Evolutionary conservation across 2,329 filamentous ascomycete species (phyloP).

Genomic region (Nemania abortiva): DNA sequence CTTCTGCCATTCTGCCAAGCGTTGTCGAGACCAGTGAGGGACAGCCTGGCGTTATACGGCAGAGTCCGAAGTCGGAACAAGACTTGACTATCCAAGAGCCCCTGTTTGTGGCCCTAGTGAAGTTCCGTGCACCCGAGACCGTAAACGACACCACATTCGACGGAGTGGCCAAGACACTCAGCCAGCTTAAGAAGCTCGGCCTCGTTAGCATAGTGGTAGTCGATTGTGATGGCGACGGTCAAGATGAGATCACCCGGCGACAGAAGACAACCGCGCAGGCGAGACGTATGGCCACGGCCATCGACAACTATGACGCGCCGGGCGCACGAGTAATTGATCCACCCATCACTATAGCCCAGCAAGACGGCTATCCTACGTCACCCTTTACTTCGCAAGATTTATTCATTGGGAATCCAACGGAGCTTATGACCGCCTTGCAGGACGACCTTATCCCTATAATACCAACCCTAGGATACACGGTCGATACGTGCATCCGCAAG

Average conservation of each 20-base stretch:
- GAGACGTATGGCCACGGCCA: constrained; percentile 77
- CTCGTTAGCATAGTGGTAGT: constrained; percentile 85
- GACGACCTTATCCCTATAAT: constrained; percentile 79
- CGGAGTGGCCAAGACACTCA: constrained; percentile 85
- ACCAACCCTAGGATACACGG: constrained; percentile 61
- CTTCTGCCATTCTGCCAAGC: constrained; percentile 21
- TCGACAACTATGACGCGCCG: constrained; percentile 76
- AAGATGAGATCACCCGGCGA: constrained; percentile 54
- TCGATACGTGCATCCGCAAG: constrained; percentile 55
- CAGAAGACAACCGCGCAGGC: constrained; percentile 71
- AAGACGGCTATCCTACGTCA: constrained; percentile 44
- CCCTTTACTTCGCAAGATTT: constrained; percentile 52
- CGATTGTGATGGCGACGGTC: constrained; percentile 68
- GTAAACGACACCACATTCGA: constrained; percentile 76
- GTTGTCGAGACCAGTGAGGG: constrained; percentile 14
- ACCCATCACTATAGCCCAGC: constrained; percentile 59
- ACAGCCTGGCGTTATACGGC: constrained; percentile 16
- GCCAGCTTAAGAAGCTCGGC: constrained; percentile 84
- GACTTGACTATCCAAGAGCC: constrained; percentile 56
- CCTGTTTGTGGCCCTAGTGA: constrained; percentile 84
- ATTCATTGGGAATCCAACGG: constrained; percentile 60
- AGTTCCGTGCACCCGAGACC: constrained; percentile 79
- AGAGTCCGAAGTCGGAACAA: constrained; percentile 54
- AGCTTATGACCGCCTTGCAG: constrained; percentile 74
- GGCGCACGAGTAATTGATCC: constrained; percentile 76